Conservation (phyloP, 768 basidiomycete species). For the Postia placenta region DNA sequence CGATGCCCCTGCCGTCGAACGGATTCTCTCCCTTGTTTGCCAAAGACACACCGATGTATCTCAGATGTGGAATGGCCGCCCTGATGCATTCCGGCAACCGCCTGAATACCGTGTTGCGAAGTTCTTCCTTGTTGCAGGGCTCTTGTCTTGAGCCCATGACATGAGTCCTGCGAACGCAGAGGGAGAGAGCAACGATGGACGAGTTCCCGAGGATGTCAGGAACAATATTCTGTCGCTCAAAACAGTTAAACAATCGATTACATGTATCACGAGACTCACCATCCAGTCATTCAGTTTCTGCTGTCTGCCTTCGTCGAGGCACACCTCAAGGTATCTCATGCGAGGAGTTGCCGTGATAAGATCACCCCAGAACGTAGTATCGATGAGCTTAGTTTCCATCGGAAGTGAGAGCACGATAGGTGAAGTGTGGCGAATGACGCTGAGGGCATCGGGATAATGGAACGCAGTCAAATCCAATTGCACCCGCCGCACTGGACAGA, state of each 20-base stretch:
- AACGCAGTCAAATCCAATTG: constrained; percentile 10
- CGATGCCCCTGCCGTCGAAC: background rate
- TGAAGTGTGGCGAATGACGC: constrained; percentile 12
- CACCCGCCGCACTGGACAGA: constrained; percentile 2
- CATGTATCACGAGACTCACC: constrained; percentile 4
- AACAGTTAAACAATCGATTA: background rate
- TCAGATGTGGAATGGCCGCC: background rate
- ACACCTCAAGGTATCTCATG: constrained; percentile 12
- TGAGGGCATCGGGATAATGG: constrained; percentile 6
- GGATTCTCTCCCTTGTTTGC: background rate
- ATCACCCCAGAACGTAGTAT: background rate
- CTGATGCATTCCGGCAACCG: background rate
- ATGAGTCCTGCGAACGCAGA: background rate
- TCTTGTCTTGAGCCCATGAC: background rate
- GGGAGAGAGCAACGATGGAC: background rate
- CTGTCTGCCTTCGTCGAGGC: constrained; percentile 10
- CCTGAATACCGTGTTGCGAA: background rate
- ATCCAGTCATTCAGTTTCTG: constrained; percentile 9
- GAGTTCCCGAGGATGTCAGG: background rate
- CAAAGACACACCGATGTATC: background rate
- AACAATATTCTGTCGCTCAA: background rate
- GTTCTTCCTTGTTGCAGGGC: background rate
- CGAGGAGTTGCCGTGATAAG: background rate
- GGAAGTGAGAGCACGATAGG: constrained; percentile 10
- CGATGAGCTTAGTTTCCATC: constrained; percentile 4